Percentiles rank a stretch among this genome's conserved stretches.
Conservation (phyloP, 805 yeast genomes). For the Hanseniaspora occidentalis region DNA sequence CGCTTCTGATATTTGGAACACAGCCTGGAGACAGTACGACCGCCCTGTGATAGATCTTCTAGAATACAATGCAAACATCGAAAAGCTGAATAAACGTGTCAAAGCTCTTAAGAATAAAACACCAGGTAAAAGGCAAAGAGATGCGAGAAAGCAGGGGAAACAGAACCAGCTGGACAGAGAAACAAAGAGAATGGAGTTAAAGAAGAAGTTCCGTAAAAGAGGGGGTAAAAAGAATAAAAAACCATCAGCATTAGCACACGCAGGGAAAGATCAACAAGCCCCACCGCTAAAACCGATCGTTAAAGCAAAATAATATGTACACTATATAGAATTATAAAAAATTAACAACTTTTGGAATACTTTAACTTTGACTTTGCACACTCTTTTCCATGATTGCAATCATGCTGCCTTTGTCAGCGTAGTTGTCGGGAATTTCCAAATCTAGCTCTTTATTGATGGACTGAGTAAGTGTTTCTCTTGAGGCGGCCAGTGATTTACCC, state of each 20-base stretch:
- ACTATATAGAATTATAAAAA: no score
- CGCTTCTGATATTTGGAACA: background rate
- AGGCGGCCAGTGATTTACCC: constrained; percentile 13
- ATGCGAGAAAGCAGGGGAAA: constrained; percentile 16
- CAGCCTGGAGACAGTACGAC: constrained; percentile 1
- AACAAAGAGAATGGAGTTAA: constrained; percentile 13
- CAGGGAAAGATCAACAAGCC: background rate
- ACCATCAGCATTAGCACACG: background rate
- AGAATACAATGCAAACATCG: constrained; percentile 13
- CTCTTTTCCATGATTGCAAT: background rate
- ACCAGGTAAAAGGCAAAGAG: constrained; percentile 23
- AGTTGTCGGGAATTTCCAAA: background rate
- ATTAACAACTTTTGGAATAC: no score
- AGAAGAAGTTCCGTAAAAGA: constrained; percentile 24
- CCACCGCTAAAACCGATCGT: background rate
- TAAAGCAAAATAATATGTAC: background rate
- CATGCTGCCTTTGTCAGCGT: background rate
- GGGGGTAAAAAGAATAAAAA: constrained; percentile 24
- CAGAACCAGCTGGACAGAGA: constrained; percentile 16
- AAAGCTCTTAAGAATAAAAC: constrained; percentile 12
- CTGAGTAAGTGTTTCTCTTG: background rate
- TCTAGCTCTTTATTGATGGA: background rate
- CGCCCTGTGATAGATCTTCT: constrained; percentile 9
- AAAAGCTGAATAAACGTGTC: constrained; percentile 8
- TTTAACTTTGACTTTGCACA: no score